Evolutionary conservation across 225 moss, liverwort and hornwort genomes (phyloP), one percentile per base, ranked within the genome.

Genomic region (Ulota crispa): DNA sequence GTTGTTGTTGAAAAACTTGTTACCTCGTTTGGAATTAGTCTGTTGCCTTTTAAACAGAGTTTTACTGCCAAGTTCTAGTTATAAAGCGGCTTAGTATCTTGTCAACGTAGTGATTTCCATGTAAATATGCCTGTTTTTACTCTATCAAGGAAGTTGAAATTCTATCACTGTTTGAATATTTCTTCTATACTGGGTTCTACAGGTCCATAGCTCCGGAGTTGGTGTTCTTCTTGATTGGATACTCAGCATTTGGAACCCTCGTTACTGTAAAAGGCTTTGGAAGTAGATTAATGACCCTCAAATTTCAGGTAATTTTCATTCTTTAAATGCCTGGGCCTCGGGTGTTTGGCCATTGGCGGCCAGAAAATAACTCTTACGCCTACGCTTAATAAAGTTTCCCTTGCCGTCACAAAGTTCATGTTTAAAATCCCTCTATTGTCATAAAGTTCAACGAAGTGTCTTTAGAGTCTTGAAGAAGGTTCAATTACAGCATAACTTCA

Each of bases 131-230:
- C 39, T 70, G 14, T 50, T 26, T 26, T 36, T 31, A 31, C 60
- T 64, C 16, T 64, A 16, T 80, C 55, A 20, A 26, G 21, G 26
- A 76, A 70, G 23, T 81, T 34, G 30, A 16, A 28, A 47, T 34
- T 55, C 18, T 27, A 28, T 39, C 47, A 47, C 30, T 68, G 32
- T 68, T 62, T 30, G 45, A 75, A 66, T n/a, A 37, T 78, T 9
- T 56, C 32, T 37, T 34, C 56, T 57, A 41, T 78, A 70, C 31
- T 83, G 57, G 42, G 23, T 72, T 75, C 11, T 65, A 26, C 89
- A 97, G 97, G 97, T 95, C 97, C 53, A 97, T 97, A 82, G 93
- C 97, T 68, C 97, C 95, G 73, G 89, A 94, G 81, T 83, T 97
- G 84, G 94, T 95, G 15, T 95, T 92, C 80, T 93, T 95, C 83